phyloP scores from a whole-genome alignment of 2,329 filamentous ascomycete genomes.

The Tolypocladium pustulatum region DNA sequence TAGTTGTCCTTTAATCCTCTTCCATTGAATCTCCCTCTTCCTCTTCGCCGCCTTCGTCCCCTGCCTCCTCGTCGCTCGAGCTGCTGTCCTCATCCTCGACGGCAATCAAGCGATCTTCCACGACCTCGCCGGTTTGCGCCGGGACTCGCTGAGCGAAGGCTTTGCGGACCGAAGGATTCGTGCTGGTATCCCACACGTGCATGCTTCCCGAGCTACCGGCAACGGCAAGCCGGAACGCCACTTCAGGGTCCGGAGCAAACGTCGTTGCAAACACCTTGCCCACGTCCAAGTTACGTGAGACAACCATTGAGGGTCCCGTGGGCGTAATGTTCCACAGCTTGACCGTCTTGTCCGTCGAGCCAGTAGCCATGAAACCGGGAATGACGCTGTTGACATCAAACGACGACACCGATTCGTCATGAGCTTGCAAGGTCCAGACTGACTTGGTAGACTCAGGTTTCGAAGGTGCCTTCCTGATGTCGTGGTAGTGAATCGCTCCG shows the following conservation, averaged over 20 bases:
- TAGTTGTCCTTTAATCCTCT: conserved; percentile 9
- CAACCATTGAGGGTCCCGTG: conserved; percentile 78
- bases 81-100: conserved; percentile 60
- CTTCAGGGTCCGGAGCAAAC: conserved; percentile 83
- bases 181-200: conserved; percentile 94
- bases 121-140: conserved; percentile 47
- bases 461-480: conserved; percentile 65
- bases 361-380: conserved; percentile 87
- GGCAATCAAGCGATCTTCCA: conserved; percentile 68
- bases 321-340: conserved; percentile 91
- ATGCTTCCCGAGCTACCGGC: conserved; percentile 89
- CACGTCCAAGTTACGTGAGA: conserved; percentile 82
- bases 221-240: conserved; percentile 84
- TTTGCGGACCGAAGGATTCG: conserved; percentile 75
- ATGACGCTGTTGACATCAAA: conserved; percentile 88
- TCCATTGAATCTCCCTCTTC: conserved; percentile 14
- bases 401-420: conserved; percentile 82
- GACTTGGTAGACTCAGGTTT: conserved; percentile 69
- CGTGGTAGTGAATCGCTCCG: conserved; percentile 86
- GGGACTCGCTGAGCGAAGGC: conserved; percentile 62
- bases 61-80: conserved; percentile 46
- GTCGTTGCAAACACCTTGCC: conserved; percentile 87
- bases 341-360: conserved; percentile 86
- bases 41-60: conserved; percentile 41
- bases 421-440: conserved; percentile 89